Percentiles rank a stretch among this genome's conserved stretches.
These are phyloP conservation scores for Arthrobotrys pseudoclavata DNA, from an alignment of 2,329 filamentous ascomycete genomes.

Conservation along the genomic window DNA sequence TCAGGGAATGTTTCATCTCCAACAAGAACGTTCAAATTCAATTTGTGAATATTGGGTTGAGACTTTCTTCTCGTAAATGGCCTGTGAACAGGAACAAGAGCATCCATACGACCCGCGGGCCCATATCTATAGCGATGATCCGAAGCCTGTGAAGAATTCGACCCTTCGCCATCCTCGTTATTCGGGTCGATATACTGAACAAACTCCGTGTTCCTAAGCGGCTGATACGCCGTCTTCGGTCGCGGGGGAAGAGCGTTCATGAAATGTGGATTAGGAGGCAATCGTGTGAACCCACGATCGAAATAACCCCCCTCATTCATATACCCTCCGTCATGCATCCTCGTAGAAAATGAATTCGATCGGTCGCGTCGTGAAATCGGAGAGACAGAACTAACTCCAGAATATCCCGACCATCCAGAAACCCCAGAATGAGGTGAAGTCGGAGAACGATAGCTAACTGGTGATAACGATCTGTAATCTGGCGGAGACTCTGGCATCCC, in stretches of 20 bases:
- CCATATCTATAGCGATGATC: slow-evolving; percentile 56
- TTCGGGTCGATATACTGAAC: slow-evolving; percentile 59
- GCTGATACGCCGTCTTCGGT: slow-evolving; percentile 58
- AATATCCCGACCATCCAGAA: slow-evolving; percentile 58
- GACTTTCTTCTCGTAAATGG: slow-evolving; percentile 50
- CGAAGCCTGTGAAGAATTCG: slow-evolving; percentile 57
- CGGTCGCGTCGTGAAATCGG: slow-evolving; percentile 51
- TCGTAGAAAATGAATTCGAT: slow-evolving; percentile 45
- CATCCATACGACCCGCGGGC: slow-evolving; percentile 17
- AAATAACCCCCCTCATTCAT: slow-evolving; percentile 26
- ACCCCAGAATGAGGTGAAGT: slow-evolving; percentile 59
- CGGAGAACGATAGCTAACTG: slow-evolving; percentile 53
- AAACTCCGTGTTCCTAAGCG: slow-evolving; percentile 57
- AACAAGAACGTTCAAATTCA: slow-evolving; percentile 58
- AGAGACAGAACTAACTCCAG: slow-evolving; percentile 55
- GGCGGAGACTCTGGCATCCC: slow-evolving; percentile 52
- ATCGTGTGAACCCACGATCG: slow-evolving; percentile 41
- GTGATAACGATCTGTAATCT: slow-evolving; percentile 50
- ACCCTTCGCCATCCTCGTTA: slow-evolving; percentile 52
- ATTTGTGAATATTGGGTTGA: slow-evolving; percentile 56
- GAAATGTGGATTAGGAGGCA: slow-evolving; percentile 59
- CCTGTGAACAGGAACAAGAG: slow-evolving; percentile 54
- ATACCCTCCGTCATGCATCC: slow-evolving; percentile 44
- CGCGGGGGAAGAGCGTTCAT: slow-evolving; percentile 46
- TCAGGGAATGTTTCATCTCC: slow-evolving; percentile 41